phyloP scores from a whole-genome alignment of 345 rosid species.

The Eucalyptus sideroxylon region DNA sequence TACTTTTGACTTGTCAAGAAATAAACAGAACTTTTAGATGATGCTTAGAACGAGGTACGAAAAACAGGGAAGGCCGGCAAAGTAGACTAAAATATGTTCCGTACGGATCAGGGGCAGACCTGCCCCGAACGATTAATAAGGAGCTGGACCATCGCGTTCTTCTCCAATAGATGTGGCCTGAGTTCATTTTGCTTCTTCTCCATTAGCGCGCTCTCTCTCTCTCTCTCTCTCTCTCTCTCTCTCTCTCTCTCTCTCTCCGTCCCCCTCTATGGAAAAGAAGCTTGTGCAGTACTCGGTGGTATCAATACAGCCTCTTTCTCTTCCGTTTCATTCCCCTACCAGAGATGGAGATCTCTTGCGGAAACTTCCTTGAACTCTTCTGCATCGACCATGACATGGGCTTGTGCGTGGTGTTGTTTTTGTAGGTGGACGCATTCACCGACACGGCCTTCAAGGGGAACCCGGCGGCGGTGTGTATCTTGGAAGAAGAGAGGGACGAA shows the following conservation, averaged over 20 bases:
- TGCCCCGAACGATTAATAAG: neutral
- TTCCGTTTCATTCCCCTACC: neutral
- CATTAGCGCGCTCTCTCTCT: neutral
- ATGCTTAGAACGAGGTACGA: neutral
- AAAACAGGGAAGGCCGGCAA: neutral
- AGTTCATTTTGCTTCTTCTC: neutral
- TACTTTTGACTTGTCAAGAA: neutral
- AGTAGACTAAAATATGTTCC: neutral
- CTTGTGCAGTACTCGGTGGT: conserved; percentile 31
- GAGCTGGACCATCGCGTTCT: neutral
- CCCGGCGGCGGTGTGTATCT: conserved; percentile 74
- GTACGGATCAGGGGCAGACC: neutral
- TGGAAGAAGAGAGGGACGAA: conserved; percentile 55
- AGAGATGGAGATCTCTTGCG: neutral
- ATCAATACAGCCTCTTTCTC: neutral
- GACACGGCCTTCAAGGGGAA: conserved; percentile 68
- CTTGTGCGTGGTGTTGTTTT: neutral
- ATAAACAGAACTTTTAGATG: neutral
- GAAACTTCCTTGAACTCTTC: neutral
- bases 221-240: neutral
- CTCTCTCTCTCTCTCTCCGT: neutral
- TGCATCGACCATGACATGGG: neutral
- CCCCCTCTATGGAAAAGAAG: conserved; percentile 13
- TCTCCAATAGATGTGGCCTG: neutral
- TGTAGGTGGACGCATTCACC: conserved; percentile 68